Base-by-base conservation (phyloP, 306 rosid genomes). In the Sicyos baderoa region DNA sequence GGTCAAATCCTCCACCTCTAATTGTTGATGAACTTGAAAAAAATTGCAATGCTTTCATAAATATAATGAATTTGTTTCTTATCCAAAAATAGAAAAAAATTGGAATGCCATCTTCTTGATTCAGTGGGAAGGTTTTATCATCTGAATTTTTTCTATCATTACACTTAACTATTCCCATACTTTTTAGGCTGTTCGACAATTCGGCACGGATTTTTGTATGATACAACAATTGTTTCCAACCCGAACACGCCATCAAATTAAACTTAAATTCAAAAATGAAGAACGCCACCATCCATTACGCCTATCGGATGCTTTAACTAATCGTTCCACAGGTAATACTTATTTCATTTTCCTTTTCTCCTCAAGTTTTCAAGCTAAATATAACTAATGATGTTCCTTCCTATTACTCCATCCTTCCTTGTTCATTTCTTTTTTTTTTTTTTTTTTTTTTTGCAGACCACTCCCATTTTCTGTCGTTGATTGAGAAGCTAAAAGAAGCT, bases 211-310 rank as follows among this genome's bases (percentile, higher is more conserved):
- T 83, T 89, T 91, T 83, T 74, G 81, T 68, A 75, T 86, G 92
- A 84, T 91, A 71, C 89, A 86, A 74, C 85, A 78, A 49, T 86
- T 86, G 78, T 91, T 89, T 72, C 96, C 89, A 1, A 77, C 67
- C 79, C 82, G 83, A 79, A 77, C 96, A 17, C 88, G 86, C 9
- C 82, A 68, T 66, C 97, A 91, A 79, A 50, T 91, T 73, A 89
- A 83, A 82, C 76, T 76, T 77, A 91, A 91, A 68, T 91, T 80
- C 80, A 89, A 87, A 81, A 87, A 76, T 79, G 96, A 89, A 86
- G 90, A 85, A 79, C 80, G 82, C 13, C 86, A 89, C 52, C 82
- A 81, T 77, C 91, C 89, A 67, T 71, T 78, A 49, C 81, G 54
- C 56, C 76, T 91, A 35, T 22, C 70, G 10, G 95, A 84, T 77